A percentile compares a stretch with the other conserved stretches of the same genome.
Evolutionary conservation across 805 yeast genomes (phyloP).

Genomic region (Metschnikowia shivogae): DNA sequence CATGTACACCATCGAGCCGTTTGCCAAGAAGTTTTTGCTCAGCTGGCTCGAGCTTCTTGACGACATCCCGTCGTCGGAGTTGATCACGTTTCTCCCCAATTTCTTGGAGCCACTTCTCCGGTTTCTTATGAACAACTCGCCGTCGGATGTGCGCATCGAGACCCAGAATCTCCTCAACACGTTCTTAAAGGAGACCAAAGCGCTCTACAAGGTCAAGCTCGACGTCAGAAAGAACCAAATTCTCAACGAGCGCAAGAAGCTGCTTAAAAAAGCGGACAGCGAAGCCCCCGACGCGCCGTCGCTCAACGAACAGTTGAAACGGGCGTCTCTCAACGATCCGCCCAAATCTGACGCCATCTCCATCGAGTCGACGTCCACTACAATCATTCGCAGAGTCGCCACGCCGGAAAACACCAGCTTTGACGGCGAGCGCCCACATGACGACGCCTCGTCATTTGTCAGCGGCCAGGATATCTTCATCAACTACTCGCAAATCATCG

Average conservation of each 20-base stretch:
- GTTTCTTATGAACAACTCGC: constrained; percentile 71
- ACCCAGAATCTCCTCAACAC: constrained; percentile 74
- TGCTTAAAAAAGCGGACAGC: not conserved
- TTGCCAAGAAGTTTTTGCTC: constrained; percentile 84
- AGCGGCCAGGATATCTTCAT: constrained; percentile 71
- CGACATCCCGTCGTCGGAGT: constrained; percentile 86
- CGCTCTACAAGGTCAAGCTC: constrained; percentile 66
- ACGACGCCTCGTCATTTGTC: constrained; percentile 27
- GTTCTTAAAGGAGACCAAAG: constrained; percentile 73
- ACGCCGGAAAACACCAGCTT: constrained; percentile 2
- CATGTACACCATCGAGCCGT: constrained; percentile 88
- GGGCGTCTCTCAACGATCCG: not conserved
- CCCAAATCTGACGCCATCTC: constrained; percentile 14
- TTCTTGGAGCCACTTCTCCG: constrained; percentile 79
- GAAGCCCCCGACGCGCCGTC: not conserved
- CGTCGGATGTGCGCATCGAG: constrained; percentile 81
- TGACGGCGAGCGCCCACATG: constrained; percentile 9
- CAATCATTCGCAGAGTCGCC: constrained; percentile 18
- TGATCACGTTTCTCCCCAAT: constrained; percentile 82
- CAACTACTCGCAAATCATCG: constrained; percentile 76
- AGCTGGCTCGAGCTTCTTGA: constrained; percentile 93
- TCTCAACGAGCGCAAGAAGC: constrained; percentile 14
- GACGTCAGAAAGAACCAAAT: constrained; percentile 36
- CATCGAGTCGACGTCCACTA: constrained; percentile 25
- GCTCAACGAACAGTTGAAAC: not conserved